Conservation (phyloP, 2,329 filamentous ascomycete genomes). For the Grosmannia serpens region DNA sequence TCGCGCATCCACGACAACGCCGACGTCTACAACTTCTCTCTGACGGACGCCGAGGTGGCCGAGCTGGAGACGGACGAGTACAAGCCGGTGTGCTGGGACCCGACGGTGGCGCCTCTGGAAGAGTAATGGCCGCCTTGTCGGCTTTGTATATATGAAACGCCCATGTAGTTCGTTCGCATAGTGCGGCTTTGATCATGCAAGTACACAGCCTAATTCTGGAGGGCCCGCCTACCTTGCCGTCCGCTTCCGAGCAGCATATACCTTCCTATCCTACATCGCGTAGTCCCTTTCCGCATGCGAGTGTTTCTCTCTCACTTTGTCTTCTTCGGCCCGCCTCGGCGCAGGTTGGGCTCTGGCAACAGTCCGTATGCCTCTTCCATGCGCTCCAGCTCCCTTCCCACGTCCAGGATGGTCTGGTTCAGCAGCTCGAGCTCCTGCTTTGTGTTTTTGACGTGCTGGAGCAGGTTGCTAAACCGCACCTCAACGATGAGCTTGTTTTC, state of each 20-base stretch:
- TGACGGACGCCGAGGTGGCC: constrained; percentile 44
- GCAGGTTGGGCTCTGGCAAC: background rate
- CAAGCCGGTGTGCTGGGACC: constrained; percentile 19
- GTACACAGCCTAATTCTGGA: no score
- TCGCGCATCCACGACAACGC: constrained; percentile 51
- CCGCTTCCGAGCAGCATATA: background rate
- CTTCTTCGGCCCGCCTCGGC: background rate
- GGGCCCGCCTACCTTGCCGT: no score
- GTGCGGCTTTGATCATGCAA: no score
- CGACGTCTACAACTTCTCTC: constrained; percentile 48
- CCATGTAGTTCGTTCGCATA: background rate
- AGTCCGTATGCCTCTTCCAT: background rate
- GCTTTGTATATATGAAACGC: no score
- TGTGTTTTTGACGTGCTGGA: background rate
- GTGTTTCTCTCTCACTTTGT: background rate
- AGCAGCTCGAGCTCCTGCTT: background rate
- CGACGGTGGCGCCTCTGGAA: constrained; percentile 12
- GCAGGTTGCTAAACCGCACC: background rate
- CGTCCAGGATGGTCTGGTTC: background rate
- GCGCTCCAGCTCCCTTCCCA: background rate
- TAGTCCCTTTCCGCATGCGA: background rate
- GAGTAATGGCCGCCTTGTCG: background rate
- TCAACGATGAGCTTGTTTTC: background rate
- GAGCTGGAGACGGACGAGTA: constrained; percentile 25
- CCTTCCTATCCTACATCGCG: background rate